Conservation (phyloP, 179 eudicot genomes). For the Carnegiea gigantea region DNA sequence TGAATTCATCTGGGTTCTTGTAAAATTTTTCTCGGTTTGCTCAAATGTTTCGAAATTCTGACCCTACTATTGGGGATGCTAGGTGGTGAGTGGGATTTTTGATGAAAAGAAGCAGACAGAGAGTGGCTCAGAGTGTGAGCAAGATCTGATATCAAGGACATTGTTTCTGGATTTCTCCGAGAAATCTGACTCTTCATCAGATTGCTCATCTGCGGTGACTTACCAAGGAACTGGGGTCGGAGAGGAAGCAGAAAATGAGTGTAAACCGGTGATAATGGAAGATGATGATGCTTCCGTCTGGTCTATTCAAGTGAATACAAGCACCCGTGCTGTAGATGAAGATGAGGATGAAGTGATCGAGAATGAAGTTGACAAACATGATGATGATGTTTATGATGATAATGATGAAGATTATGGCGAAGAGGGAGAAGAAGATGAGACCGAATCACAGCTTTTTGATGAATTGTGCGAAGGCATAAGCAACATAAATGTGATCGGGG, state of each 20-base stretch:
- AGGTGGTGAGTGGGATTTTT: conserved; percentile 32
- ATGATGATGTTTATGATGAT: conserved; percentile 22
- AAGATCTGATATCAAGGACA: conserved; percentile 58
- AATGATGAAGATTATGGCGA: conserved; percentile 24
- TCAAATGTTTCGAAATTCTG: neutral
- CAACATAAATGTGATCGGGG: conserved; percentile 43
- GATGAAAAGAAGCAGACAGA: conserved; percentile 32
- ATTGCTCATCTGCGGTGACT: conserved; percentile 48
- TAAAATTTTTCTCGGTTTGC: neutral
- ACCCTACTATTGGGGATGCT: neutral
- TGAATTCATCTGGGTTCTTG: neutral
- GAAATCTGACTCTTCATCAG: conserved; percentile 59
- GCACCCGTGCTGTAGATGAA: conserved; percentile 49
- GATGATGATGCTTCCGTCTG: conserved; percentile 68
- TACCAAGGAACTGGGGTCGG: conserved; percentile 27
- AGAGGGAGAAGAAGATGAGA: conserved; percentile 28
- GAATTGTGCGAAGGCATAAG: conserved; percentile 69
- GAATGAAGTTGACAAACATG: conserved; percentile 13
- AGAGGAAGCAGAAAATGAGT: conserved; percentile 16
- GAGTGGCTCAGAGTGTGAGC: conserved; percentile 35
- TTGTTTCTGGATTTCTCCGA: conserved; percentile 70
- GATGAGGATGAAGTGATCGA: conserved; percentile 24
- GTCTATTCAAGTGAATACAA: conserved; percentile 84
- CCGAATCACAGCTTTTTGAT: conserved; percentile 37
- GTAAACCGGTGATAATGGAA: conserved; percentile 25